Evolutionary conservation across 2,329 filamentous ascomycete species (phyloP).

Genomic region (Trichoderma oligosporum): DNA sequence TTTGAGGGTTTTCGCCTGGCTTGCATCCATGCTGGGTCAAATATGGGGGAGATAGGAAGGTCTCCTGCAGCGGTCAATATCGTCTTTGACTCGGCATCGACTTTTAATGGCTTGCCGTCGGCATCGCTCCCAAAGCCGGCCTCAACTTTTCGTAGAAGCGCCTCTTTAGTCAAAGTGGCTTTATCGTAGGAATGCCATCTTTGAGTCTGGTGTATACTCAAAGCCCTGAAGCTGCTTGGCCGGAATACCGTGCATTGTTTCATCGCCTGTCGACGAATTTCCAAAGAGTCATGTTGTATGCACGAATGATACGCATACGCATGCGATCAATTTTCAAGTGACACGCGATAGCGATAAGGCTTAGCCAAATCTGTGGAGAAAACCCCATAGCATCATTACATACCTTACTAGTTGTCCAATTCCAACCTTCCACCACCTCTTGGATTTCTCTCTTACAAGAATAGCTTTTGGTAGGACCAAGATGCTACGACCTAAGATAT

Average conservation of each 20-base stretch:
- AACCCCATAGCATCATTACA: slow-evolving; percentile 4
- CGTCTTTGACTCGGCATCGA: slow-evolving; percentile 42
- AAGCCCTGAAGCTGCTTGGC: slow-evolving; percentile 17
- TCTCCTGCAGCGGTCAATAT: slow-evolving; percentile 44
- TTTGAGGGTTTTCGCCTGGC: slow-evolving; percentile 43
- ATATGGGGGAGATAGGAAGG: slow-evolving; percentile 53
- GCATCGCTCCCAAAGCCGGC: slow-evolving; percentile 31
- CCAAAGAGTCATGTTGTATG: slow-evolving; percentile 23
- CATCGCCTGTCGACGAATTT: slow-evolving; percentile 26
- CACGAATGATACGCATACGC: neutral
- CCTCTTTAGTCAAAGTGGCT: slow-evolving; percentile 28
- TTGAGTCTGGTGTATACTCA: slow-evolving; percentile 19
- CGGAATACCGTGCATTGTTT: slow-evolving; percentile 26
- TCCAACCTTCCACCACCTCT: neutral
- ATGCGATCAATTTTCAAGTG: slow-evolving; percentile 17
- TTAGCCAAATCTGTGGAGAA: slow-evolving; percentile 1
- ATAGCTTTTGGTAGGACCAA: slow-evolving; percentile 22
- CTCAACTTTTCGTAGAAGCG: slow-evolving; percentile 32
- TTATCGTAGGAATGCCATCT: slow-evolving; percentile 36
- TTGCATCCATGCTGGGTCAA: slow-evolving; percentile 49
- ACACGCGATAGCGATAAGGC: slow-evolving; percentile 17
- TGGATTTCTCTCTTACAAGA: neutral
- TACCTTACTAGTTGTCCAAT: neutral
- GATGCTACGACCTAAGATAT: slow-evolving; percentile 31
- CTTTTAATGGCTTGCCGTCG: slow-evolving; percentile 30